phyloP scores from a whole-genome alignment of 768 basidiomycete species.

The Dacryopinax primogenitus region DNA sequence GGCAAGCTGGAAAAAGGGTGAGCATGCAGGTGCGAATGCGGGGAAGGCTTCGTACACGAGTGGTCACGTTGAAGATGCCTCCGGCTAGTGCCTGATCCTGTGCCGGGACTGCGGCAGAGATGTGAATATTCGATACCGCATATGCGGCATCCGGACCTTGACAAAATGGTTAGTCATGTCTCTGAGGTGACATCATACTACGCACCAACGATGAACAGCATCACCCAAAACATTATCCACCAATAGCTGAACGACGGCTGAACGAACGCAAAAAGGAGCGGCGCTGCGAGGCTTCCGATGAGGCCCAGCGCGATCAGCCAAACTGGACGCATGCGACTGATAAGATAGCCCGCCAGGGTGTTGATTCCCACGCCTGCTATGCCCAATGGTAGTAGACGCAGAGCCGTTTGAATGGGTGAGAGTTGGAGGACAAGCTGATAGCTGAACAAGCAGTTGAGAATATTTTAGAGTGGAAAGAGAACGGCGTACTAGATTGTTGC shows the following conservation, averaged over 20 bases:
- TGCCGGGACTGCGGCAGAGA: conserved; percentile 24
- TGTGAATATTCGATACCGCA: conserved; percentile 27
- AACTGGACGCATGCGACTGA: conserved; percentile 24
- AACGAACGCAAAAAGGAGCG: conserved; percentile 28
- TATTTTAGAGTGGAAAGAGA: neutral
- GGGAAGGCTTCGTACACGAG: conserved; percentile 19
- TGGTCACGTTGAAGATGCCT: conserved; percentile 28
- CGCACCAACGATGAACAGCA: conserved; percentile 22
- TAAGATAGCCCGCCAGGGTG: conserved; percentile 20
- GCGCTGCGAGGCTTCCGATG: conserved; percentile 24
- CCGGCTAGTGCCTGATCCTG: conserved; percentile 29
- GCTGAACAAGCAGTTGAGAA: conserved; percentile 14
- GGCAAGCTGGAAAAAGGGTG: conserved; percentile 22
- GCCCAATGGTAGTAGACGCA: conserved; percentile 28
- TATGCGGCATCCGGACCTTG: conserved; percentile 16
- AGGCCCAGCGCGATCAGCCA: conserved; percentile 24
- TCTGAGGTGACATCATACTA: conserved; percentile 12
- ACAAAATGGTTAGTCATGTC: too few species aligned
- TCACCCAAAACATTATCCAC: conserved; percentile 26
- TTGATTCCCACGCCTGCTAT: conserved; percentile 23
- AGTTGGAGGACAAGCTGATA: conserved; percentile 27
- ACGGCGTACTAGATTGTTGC: conserved; percentile 24
- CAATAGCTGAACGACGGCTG: conserved; percentile 26
- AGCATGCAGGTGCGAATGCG: neutral
- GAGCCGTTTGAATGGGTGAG: conserved; percentile 25